Evolutionary conservation across 371 early-diverging fungal genomes (phyloP).

Genomic region (Ordospora pajunii): DNA sequence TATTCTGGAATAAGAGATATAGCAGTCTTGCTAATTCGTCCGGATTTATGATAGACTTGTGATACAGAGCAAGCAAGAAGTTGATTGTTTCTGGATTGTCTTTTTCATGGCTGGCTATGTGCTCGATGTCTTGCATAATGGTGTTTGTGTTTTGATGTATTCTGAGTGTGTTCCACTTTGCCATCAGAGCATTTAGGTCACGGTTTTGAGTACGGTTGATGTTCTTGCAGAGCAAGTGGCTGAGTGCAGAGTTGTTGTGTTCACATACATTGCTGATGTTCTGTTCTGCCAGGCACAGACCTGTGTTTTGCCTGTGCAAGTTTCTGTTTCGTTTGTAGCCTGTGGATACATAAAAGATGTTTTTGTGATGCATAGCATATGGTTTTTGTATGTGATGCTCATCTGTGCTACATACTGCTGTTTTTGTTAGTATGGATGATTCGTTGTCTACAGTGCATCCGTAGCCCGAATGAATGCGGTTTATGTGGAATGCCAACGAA

Average conservation of each 20-base stretch:
- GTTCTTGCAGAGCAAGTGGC: too few species aligned
- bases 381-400: too few species aligned
- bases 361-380: too few species aligned
- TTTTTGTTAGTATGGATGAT: not conserved
- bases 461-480: not conserved
- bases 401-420: too few species aligned
- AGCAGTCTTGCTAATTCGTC: not conserved
- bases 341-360: too few species aligned
- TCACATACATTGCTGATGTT: too few species aligned
- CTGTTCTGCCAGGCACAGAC: too few species aligned
- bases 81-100: not conserved
- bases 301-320: too few species aligned
- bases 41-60: not conserved
- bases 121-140: not conserved
- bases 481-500: not conserved
- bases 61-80: not conserved
- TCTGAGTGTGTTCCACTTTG: not conserved
- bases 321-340: too few species aligned
- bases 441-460: not conserved
- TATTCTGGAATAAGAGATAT: not conserved
- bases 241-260: too few species aligned
- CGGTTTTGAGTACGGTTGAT: too few species aligned
- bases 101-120: not conserved
- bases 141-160: not conserved
- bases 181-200: not conserved